Base-by-base conservation (phyloP, 495 filamentous ascomycete genomes). In the Penicillium dipodomyicola region DNA sequence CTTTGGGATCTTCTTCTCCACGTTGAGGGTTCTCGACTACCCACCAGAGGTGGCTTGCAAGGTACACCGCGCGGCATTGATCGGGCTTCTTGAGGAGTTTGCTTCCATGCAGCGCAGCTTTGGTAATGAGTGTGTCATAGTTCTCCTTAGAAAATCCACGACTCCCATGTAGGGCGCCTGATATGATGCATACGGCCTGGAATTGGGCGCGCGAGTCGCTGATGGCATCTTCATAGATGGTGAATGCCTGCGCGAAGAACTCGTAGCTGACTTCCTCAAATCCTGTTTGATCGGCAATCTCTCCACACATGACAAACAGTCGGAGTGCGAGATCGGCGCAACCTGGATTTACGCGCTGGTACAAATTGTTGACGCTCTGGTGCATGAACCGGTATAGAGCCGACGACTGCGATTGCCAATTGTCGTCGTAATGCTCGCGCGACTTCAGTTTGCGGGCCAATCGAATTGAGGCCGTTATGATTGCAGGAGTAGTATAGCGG, bases 1-100 rank as follows among this genome's bases (percentile, higher is more conserved):
- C 84, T 57, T 87, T 89, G 62, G 89, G 80, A 58, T 94, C 92
- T 35, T 92, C 89, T 67, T 96, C 93, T 0, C 83, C 85, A 56
- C 85, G 86, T 33, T 87, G 86, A 4, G 87, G 75, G 63, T 92
- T 94, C 43, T 96, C 95, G 35, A 90, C 88, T 2, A 91, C 90
- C 94, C 94, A 98, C 94, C 94, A 98, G 42, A 98, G 77, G 68
- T 98, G 94, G 64, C 90, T 95, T 15, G 95, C 94, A 57, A 97
- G 75, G 63, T 97, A 98, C 10, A 98, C 94, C 1, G 95, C 95
- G 17, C 94, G 83, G 70, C 94, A 98, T 69, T 98, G 94, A 64
- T 98, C 94, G 5, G 94, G 94, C 74, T 97, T 98, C 76, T 97
- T 95, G 59, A 98, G 81, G 49, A 98, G 80, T 70, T 97, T 97